phyloP scores from a whole-genome alignment of 2,329 filamentous ascomycete species.

The Aciculosporium take region DNA sequence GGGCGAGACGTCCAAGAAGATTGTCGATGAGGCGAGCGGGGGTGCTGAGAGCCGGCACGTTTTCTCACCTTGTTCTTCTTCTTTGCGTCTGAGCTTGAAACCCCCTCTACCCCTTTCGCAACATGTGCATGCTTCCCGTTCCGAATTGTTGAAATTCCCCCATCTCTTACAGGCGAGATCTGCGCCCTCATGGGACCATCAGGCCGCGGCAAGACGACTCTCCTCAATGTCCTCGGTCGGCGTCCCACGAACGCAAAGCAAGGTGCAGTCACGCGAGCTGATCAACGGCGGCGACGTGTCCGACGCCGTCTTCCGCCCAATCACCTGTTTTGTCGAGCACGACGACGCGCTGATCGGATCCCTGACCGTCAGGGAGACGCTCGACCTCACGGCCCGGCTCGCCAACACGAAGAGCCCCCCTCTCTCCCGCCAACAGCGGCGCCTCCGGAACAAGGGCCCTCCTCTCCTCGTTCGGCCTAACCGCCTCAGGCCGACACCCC shows the following conservation, averaged over 20 bases:
- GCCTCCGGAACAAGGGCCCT: conserved; percentile 50
- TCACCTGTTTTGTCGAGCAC: conserved; percentile 74
- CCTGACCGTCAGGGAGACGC: conserved; percentile 65
- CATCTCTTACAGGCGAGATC: conserved; percentile 40
- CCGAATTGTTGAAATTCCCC: too few relatives aligned
- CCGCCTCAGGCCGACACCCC: conserved; percentile 50
- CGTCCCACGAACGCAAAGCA: conserved; percentile 27
- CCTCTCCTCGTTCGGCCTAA: conserved; percentile 58
- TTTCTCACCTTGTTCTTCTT: too few relatives aligned
- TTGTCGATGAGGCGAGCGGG: conserved; percentile 50
- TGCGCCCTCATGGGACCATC: conserved; percentile 71
- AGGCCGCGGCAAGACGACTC: conserved; percentile 65
- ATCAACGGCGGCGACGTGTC: conserved; percentile 46
- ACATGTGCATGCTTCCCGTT: too few relatives aligned
- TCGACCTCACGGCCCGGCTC: conserved; percentile 64
- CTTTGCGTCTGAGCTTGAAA: too few relatives aligned
- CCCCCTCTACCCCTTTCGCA: too few relatives aligned
- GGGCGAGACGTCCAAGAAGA: conserved; percentile 46
- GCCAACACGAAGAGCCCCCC: conserved; percentile 32
- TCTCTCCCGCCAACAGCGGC: conserved; percentile 39
- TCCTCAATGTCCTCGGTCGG: conserved; percentile 65
- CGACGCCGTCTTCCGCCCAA: conserved; percentile 41
- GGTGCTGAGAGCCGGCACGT: conserved; percentile 45
- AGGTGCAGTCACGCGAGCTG: conserved; percentile 29
- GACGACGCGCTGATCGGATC: conserved; percentile 74